Base-by-base conservation (phyloP, 441 rosid genomes). In the Breynia disticha region DNA sequence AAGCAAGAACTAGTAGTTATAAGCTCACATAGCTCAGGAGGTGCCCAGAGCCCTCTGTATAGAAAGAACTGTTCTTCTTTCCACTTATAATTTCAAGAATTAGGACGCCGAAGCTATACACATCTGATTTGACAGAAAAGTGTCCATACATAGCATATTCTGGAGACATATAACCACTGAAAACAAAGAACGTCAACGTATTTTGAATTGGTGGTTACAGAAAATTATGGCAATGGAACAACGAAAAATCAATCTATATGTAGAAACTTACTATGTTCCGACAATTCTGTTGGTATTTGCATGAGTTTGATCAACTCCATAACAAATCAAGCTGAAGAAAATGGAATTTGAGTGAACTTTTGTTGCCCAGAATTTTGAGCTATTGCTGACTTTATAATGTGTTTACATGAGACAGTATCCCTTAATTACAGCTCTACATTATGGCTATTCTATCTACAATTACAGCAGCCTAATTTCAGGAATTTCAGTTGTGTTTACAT, bases 181-280 rank as follows among this genome's bases (percentile, higher is more conserved):
- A 62, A 24, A 42, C 44, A 17, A 17, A 50, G 13, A 19, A 46
- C 9, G 35, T 18, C 15, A 18, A 0, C 7, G 18, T 14, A 12
- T 12, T n/a, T n/a, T 11, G 22, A 16, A 16, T 19, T 20, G 46
- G 16, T n/a, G n/a, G n/a, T n/a, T n/a, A n/a, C n/a, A n/a, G n/a
- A n/a, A n/a, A n/a, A n/a, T n/a, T n/a, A n/a, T n/a, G n/a, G n/a
- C n/a, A n/a, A n/a, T n/a, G n/a, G n/a, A n/a, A n/a, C n/a, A n/a
- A 24, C 3, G 47, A 16, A 44, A 18, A 16, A 2, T 21, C n/a
- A n/a, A n/a, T n/a, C n/a, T n/a, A n/a, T n/a, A n/a, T n/a, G n/a
- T 17, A 28, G 38, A 20, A 8, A 53, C 76, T 73, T 68, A 78
- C 84, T 64, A 66, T 11, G 87, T 78, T 32, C 84, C 84, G 4